Conservation (phyloP, 108 stramenopile genomes). For the Pseudonitzschia pungens region DNA sequence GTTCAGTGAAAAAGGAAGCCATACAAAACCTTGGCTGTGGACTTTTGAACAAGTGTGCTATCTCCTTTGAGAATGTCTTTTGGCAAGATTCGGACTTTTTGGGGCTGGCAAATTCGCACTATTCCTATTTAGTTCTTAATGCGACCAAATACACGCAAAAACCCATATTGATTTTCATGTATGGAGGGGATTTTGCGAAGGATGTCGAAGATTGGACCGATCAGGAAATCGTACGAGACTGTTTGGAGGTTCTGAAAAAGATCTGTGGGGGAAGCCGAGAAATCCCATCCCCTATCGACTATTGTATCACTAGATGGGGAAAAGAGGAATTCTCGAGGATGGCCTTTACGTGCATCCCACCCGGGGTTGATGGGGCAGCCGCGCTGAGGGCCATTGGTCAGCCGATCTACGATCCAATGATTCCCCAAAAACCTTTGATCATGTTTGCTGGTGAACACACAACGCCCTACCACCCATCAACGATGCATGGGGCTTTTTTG, state of each 20-base stretch:
- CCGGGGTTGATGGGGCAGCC: slow-evolving; percentile 64
- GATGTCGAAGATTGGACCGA: slow-evolving; percentile 68
- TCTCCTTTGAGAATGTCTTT: slow-evolving; percentile 70
- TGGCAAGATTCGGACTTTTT: slow-evolving; percentile 81
- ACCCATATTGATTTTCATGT: slow-evolving; percentile 75
- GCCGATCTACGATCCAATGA: slow-evolving; percentile 53
- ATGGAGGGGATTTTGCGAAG: slow-evolving; percentile 69
- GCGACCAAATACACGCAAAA: slow-evolving; percentile 42
- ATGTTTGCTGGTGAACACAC: slow-evolving; percentile 96
- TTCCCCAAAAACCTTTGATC: slow-evolving; percentile 44
- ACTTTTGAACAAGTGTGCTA: slow-evolving; percentile 83
- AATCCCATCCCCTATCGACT: slow-evolving; percentile 63
- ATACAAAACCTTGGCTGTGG: slow-evolving; percentile 82
- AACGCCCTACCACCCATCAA: slow-evolving; percentile 89
- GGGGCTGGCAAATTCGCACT: slow-evolving; percentile 56
- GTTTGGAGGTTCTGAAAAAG: slow-evolving; percentile 60
- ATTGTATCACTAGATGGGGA: slow-evolving; percentile 75
- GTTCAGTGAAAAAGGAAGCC: slow-evolving; percentile 65
- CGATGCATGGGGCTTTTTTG: slow-evolving; percentile 90
- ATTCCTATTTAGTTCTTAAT: slow-evolving; percentile 62
- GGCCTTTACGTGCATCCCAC: slow-evolving; percentile 71
- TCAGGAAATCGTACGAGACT: slow-evolving; percentile 59
- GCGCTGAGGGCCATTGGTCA: slow-evolving; percentile 56
- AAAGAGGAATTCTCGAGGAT: slow-evolving; percentile 67
- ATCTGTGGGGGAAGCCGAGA: slow-evolving; percentile 40